A percentile compares a stretch with the other conserved stretches of the same genome.
These are phyloP conservation scores for Amanita rubescens DNA, from an alignment of 768 basidiomycete species.

Conservation along the genomic window DNA sequence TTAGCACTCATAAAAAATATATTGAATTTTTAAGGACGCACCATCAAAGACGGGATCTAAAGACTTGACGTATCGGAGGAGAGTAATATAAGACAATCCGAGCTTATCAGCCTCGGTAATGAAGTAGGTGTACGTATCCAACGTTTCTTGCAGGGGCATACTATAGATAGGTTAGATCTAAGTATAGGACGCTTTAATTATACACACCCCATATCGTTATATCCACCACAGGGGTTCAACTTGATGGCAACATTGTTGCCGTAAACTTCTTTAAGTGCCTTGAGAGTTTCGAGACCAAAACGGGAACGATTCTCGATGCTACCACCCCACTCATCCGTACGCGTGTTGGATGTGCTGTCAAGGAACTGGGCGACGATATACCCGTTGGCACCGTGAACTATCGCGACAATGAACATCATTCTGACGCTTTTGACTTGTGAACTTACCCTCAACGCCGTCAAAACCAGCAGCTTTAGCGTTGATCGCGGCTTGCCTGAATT, in stretches of 20 bases:
- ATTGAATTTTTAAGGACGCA: constrained; percentile 8
- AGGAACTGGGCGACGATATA: constrained; percentile 46
- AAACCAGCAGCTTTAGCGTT: constrained; percentile 49
- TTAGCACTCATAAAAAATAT: not conserved
- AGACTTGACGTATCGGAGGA: constrained; percentile 19
- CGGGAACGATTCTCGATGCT: constrained; percentile 46
- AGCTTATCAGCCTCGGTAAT: constrained; percentile 33
- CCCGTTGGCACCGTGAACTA: constrained; percentile 38
- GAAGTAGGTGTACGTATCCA: constrained; percentile 35
- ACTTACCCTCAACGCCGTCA: constrained; percentile 45
- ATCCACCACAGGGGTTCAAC: constrained; percentile 39
- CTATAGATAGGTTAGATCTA: constrained; percentile 12
- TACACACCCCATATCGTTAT: constrained; percentile 37
- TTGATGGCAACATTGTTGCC: constrained; percentile 40
- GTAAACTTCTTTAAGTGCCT: constrained; percentile 32
- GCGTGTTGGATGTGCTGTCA: constrained; percentile 37
- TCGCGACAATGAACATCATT: not conserved
- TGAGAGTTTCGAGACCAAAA: constrained; percentile 46
- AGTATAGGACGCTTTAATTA: not conserved
- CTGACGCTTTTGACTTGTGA: not conserved
- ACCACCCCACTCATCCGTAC: constrained; percentile 56
- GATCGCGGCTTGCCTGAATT: constrained; percentile 35
- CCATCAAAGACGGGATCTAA: constrained; percentile 25
- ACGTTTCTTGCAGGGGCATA: constrained; percentile 37
- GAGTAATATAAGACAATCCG: constrained; percentile 23